Evolutionary conservation across 1,284 basidiomycete genomes (phyloP), one percentile per base, ranked within the genome.

Genomic region (Sporisorium iseilematis-ciliati): DNA sequence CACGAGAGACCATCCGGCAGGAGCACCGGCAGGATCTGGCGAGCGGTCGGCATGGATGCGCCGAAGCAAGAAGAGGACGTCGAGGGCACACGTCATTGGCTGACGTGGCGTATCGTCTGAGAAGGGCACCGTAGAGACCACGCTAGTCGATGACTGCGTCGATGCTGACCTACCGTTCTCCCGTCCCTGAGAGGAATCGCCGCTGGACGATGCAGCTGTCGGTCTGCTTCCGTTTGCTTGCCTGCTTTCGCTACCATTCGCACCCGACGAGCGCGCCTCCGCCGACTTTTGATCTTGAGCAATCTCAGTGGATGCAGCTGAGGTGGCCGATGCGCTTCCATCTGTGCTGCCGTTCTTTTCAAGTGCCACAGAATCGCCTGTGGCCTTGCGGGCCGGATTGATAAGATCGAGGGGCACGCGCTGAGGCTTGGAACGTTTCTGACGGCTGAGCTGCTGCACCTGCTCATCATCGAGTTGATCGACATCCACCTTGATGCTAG

Each of bases 381-480:
- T 61, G 7, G 56, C 14, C 33, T 69, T 68, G 18, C 59, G 61
- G 18, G 57, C 20, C 1, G 75, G 58, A 16, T 45, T 60, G 43
- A 61, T 43, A 25, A 53, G 91, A 92, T 98, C 96, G 18, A 99
- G 88, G 1, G 97, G 95, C 45, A 96, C 91, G 18, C 95, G 90
- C 10, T 89, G 88, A 11, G 94, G 93, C 84, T 94, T 94, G 49
- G 93, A 88, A 4, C 97, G 90, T 86, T 96, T 97, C 87, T 91
- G 90, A 83, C 91, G 92, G 79, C 90, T 89, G 43, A 97, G 88
- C 23, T 89, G 87, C 87, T 94, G 93, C 66, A 95, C 90, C 85
- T 98, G 94, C n/a, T 89, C 88, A 60, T 97, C 94, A 0, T 92
- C 89, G 40, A 99, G 88, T 68, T 97, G 94, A 84, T 98, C 95